phyloP scores from a whole-genome alignment of 164 flowering plant species.

The Buxus sempervirens region DNA sequence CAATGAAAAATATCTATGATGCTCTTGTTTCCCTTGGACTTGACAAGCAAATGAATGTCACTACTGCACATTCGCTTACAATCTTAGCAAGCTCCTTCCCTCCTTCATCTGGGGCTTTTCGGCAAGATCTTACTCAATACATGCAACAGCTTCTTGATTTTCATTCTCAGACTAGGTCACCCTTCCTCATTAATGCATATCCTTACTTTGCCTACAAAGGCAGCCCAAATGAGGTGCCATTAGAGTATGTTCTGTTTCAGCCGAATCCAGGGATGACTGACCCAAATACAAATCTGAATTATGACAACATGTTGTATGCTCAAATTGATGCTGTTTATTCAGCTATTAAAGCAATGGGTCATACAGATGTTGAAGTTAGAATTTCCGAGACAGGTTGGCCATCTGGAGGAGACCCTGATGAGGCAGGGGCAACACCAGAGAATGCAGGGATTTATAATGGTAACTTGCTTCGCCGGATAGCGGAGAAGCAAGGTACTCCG shows the following conservation, averaged over 20 bases:
- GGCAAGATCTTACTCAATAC: slow-evolving; percentile 42
- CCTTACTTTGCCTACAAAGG: slow-evolving; percentile 88
- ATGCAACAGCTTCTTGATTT: slow-evolving; percentile 58
- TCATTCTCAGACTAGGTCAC: slow-evolving; percentile 57
- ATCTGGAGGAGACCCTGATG: slow-evolving; percentile 74
- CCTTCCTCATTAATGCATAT: slow-evolving; percentile 84
- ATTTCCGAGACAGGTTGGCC: slow-evolving; percentile 99
- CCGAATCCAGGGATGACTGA: slow-evolving; percentile 57
- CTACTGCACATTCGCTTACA: slow-evolving; percentile 70
- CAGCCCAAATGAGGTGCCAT: slow-evolving; percentile 40
- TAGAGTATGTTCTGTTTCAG: slow-evolving; percentile 66
- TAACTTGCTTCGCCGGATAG: slow-evolving; percentile 52
- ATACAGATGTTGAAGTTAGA: slow-evolving; percentile 60
- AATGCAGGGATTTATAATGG: slow-evolving; percentile 80
- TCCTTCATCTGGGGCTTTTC: slow-evolving; percentile 77
- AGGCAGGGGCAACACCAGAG: slow-evolving; percentile 70
- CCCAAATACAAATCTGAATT: slow-evolving; percentile 53
- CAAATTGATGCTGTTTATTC: slow-evolving; percentile 89
- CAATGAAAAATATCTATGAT: slow-evolving; percentile 60
- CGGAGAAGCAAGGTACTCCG: slow-evolving; percentile 67
- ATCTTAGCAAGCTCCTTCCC: slow-evolving; percentile 65
- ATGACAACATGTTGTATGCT: slow-evolving; percentile 93
- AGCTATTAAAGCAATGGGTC: slow-evolving; percentile 77
- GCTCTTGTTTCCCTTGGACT: slow-evolving; percentile 60
- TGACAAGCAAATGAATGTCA: slow-evolving; percentile 46